These are phyloP conservation scores for Gossypioides kirkii DNA, from an alignment of 345 rosid species.

Conservation along the genomic window DNA sequence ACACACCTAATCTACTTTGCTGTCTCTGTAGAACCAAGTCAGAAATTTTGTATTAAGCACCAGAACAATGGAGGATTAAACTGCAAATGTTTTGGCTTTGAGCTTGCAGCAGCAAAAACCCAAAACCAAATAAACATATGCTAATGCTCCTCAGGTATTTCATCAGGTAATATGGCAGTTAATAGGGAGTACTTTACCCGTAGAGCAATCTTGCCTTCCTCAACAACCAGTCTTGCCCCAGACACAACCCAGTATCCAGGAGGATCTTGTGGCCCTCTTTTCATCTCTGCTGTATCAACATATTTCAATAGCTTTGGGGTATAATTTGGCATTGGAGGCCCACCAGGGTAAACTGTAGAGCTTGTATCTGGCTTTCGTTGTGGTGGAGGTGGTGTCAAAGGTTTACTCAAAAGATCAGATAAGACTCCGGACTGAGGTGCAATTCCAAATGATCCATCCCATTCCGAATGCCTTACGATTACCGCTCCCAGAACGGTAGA, in stretches of 20 bases:
- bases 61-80: no score
- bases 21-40: no score
- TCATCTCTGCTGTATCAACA: slow-evolving; percentile 86
- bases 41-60: no score
- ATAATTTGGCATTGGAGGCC: slow-evolving; percentile 83
- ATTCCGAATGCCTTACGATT: slow-evolving; percentile 49
- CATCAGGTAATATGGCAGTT: slow-evolving; percentile 43
- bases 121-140: not conserved
- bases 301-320: slow-evolving; percentile 79
- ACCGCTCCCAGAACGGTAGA: slow-evolving; percentile 57
- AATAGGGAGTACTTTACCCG: slow-evolving; percentile 88
- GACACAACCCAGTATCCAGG: slow-evolving; percentile 98
- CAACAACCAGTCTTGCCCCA: slow-evolving; percentile 78
- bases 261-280: slow-evolving; percentile 82
- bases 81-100: no score
- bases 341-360: slow-evolving; percentile 87
- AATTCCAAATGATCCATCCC: slow-evolving; percentile 84
- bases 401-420: slow-evolving; percentile 23
- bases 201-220: slow-evolving; percentile 81
- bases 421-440: slow-evolving; percentile 77
- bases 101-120: no score
- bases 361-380: slow-evolving; percentile 76
- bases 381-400: slow-evolving; percentile 46
- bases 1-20: no score
- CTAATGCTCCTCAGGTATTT: slow-evolving; percentile 23